Evolutionary conservation across 495 filamentous ascomycete genomes (phyloP).

Genomic region (Saxophila tyrrhenica): DNA sequence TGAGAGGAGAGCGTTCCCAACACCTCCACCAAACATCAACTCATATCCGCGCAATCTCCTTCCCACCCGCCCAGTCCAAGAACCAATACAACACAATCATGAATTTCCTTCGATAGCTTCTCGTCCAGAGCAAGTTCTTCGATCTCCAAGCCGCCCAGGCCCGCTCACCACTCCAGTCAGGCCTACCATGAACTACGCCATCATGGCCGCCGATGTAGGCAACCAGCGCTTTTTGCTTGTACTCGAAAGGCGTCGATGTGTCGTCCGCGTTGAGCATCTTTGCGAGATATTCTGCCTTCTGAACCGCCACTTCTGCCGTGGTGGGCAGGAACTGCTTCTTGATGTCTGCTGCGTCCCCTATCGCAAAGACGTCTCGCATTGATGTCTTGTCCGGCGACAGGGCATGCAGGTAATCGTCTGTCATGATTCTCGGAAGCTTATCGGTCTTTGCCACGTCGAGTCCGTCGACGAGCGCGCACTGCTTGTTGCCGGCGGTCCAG

Average conservation of each 20-base stretch:
- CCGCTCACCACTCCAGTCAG: conserved; percentile 19
- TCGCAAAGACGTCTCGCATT: conserved; percentile 20
- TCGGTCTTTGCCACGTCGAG: conserved; percentile 22
- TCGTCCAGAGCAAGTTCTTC: conserved; percentile 21
- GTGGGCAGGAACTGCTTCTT: conserved; percentile 19
- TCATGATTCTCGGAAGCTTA: conserved; percentile 22
- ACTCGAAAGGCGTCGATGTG: conserved; percentile 7
- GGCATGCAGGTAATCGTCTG: conserved; percentile 23
- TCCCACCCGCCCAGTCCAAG: conserved; percentile 16
- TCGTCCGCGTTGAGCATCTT: conserved; percentile 14
- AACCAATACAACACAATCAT: conserved; percentile 22
- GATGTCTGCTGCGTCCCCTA: conserved; percentile 29
- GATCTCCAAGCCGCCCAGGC: conserved; percentile 25
- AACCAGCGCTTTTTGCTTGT: conserved; percentile 14
- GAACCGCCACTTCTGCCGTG: conserved; percentile 26
- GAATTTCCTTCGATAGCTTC: conserved; percentile 21
- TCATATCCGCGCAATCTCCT: background rate
- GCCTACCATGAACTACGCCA: conserved; percentile 19
- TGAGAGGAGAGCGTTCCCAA: too few species aligned
- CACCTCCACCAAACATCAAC: background rate
- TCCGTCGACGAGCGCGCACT: conserved; percentile 16
- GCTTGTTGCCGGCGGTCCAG: conserved; percentile 29
- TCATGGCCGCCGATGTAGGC: conserved; percentile 14
- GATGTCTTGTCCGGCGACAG: conserved; percentile 3
- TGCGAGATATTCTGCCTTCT: conserved; percentile 27